A percentile compares a stretch with the other conserved stretches of the same genome.
Conservation (phyloP, 164 flowering plant genomes). For the Vitis vinifera region DNA sequence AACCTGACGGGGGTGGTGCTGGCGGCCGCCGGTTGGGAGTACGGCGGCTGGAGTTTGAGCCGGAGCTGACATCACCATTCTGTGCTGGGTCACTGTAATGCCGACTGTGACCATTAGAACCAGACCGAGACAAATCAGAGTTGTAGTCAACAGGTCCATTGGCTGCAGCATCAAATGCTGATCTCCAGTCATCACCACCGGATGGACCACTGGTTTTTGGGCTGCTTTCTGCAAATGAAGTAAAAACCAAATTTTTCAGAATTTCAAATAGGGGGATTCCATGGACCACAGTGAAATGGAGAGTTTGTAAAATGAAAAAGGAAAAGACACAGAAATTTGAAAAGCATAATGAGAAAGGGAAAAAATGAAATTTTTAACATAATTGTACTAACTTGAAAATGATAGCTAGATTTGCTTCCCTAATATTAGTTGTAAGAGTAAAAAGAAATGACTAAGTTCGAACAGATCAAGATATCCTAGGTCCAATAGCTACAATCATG, state of each 20-base stretch:
- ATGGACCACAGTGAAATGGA: no score
- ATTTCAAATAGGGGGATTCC: no score
- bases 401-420: no score
- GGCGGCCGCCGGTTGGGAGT: conserved; percentile 92
- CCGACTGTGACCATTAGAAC: conserved; percentile 69
- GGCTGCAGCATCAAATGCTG: conserved; percentile 93
- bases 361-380: no score
- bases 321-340: no score
- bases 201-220: conserved; percentile 54
- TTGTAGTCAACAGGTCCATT: conserved; percentile 55
- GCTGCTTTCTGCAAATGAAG: conserved; percentile 64
- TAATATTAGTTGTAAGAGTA: no score
- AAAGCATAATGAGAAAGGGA: no score
- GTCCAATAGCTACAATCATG: no score
- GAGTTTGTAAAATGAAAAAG: no score
- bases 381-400: no score
- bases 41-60: conserved; percentile 76
- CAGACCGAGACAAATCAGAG: conserved; percentile 36
- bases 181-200: conserved; percentile 88
- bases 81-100: conserved; percentile 72
- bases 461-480: no score
- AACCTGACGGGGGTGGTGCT: conserved; percentile 69
- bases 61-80: conserved; percentile 61
- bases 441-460: no score
- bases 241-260: neutral